Percentiles rank a stretch among this genome's conserved stretches.
Evolutionary conservation across 768 basidiomycete genomes (phyloP).

Genomic region (Nidula microcarpa): DNA sequence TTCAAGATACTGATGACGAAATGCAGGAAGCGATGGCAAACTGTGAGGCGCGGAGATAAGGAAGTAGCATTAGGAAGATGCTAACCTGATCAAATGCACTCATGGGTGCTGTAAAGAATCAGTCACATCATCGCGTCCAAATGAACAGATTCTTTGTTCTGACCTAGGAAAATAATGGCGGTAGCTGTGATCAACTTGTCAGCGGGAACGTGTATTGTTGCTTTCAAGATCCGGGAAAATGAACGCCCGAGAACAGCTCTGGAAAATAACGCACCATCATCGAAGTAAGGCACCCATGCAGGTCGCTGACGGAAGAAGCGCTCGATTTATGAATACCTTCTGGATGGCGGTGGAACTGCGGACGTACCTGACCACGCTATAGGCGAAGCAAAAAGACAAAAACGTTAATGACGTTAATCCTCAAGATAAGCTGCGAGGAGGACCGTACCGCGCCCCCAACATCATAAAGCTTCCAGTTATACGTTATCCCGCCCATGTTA

Average conservation of each 20-base stretch:
- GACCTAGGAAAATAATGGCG: slow-evolving; percentile 76
- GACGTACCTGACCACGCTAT: slow-evolving; percentile 60
- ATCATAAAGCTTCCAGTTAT: slow-evolving; percentile 80
- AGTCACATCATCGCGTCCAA: not conserved
- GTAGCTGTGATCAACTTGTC: slow-evolving; percentile 43
- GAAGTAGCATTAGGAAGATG: not conserved
- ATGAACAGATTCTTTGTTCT: not conserved
- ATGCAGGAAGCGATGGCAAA: not conserved
- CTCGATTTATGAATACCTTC: slow-evolving; percentile 6
- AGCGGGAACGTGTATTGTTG: no score
- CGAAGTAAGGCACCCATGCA: slow-evolving; percentile 83
- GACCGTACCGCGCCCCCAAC: slow-evolving; percentile 74
- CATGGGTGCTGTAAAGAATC: slow-evolving; percentile 53
- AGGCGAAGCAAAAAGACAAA: slow-evolving; percentile 7
- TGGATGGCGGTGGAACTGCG: slow-evolving; percentile 1
- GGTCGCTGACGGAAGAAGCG: slow-evolving; percentile 45
- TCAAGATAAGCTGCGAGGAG: slow-evolving; percentile 8
- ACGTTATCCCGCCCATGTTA: slow-evolving; percentile 54
- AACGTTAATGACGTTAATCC: not conserved
- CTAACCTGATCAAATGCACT: slow-evolving; percentile 83
- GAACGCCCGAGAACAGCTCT: not conserved
- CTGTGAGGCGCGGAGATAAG: not conserved
- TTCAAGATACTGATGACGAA: slow-evolving; percentile 61
- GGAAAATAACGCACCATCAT: slow-evolving; percentile 56
- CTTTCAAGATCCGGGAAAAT: slow-evolving; percentile 1